Evolutionary conservation across 169 alveolate species (phyloP).

Genomic region (Perkinsus chesapeaki): DNA sequence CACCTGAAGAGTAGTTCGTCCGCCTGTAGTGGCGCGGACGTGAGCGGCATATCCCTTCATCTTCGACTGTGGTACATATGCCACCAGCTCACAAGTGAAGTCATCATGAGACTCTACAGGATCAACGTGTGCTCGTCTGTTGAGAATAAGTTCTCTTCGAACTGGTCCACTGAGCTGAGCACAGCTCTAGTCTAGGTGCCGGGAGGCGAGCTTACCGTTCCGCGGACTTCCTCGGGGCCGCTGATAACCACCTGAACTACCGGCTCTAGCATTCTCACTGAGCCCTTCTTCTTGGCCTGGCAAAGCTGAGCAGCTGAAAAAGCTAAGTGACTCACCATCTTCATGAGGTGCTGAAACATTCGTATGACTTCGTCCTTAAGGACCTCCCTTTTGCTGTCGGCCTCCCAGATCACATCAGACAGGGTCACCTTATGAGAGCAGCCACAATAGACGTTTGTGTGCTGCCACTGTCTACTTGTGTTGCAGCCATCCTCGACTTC

Average conservation of each 20-base stretch:
- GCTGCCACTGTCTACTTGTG: background rate
- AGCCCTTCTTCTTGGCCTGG: background rate
- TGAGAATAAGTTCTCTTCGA: background rate
- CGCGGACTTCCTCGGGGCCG: background rate
- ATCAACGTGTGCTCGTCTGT: background rate
- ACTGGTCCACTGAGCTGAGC: background rate
- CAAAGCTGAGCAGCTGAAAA: background rate
- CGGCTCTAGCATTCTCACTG: background rate
- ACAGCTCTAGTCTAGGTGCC: background rate
- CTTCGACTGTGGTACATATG: background rate
- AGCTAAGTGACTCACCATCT: background rate
- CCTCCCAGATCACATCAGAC: background rate
- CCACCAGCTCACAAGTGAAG: background rate
- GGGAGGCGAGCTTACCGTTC: background rate
- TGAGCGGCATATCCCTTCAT: background rate
- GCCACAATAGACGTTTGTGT: background rate
- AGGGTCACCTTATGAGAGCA: background rate
- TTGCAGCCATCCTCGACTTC: background rate
- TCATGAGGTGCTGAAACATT: background rate
- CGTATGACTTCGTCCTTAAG: background rate
- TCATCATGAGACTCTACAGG: background rate
- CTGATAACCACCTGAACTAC: background rate
- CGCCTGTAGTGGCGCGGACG: background rate
- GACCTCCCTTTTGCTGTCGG: background rate
- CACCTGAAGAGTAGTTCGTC: background rate